Base-by-base conservation (phyloP, 805 yeast species). In the Cyberlindnera subsufficiens region DNA sequence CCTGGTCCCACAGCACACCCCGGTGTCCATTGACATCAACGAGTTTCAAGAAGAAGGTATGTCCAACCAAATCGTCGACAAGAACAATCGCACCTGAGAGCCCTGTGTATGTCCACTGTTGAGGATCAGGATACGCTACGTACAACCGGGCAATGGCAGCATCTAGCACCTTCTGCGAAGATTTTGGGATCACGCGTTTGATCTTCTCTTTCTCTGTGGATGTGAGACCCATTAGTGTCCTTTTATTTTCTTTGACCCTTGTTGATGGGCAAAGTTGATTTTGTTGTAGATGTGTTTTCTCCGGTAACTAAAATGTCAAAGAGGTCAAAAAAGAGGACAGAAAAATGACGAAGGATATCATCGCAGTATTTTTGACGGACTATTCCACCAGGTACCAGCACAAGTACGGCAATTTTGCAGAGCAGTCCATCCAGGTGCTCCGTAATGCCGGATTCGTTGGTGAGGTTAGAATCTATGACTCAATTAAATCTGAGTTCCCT, bases 1-100 rank as follows among this genome's bases (percentile, higher is more conserved):
- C 99, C 63, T 93, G 99, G 63, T 93, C 99, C 99, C 99, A 93
- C 0, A 93, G 51, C 0, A 93, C 96, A 30, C 98, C 98, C 34
- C 84, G 69, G 47, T 79, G 75, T 6, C 95, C 96, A 32, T 70
- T 58, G 29, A 91, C 79, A 57, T 93, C 99, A 6, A 93, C 95
- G 41, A 93, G 60, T 61, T 93, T 93, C 37, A 93, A 71, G 61
- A 89, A 93, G 57, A 86, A 89, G 0, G 96, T 88, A 62, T 91
- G 91, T 3, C 98, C 98, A 2, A 93, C 96, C 11, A 86, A 64
- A 63, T 93, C 99, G 61, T 93, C 96, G 16, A 86, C 96, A 7
- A 93, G 65, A 1, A 80, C 83, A 15, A 90, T 64, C 1, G 97
- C 97, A 4, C 99, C 99, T 5, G 81, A 71, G 14, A 93, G 67